Evolutionary conservation across 2,329 filamentous ascomycete genomes (phyloP).

Genomic region (Penicillium sp.): DNA sequence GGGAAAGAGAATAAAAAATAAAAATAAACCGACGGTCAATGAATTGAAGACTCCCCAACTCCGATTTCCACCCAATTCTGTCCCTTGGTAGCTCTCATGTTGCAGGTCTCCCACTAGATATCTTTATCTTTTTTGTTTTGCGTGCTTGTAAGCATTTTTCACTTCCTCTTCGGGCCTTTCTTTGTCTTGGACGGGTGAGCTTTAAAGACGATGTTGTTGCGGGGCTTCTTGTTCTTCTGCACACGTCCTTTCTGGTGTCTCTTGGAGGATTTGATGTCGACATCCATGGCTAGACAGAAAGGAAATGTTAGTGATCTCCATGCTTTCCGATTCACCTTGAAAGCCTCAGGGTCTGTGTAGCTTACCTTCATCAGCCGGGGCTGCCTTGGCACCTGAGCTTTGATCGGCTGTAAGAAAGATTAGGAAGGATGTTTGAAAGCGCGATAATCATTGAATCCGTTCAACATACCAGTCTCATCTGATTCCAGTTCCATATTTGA

Average conservation of each 20-base stretch:
- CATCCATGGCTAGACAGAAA: conserved; percentile 38
- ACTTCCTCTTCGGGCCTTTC: conserved; percentile 36
- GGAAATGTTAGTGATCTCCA: not conserved
- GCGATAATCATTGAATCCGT: not conserved
- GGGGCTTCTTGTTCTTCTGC: conserved; percentile 39
- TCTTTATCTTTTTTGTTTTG: not conserved
- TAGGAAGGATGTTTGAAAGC: not conserved
- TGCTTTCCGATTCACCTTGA: not conserved
- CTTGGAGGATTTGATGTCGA: conserved; percentile 32
- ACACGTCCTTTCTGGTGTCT: conserved; percentile 35
- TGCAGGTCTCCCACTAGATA: not conserved
- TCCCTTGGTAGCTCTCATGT: not conserved
- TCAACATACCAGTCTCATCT: conserved; percentile 27
- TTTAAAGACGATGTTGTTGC: conserved; percentile 42
- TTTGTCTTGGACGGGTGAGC: conserved; percentile 32
- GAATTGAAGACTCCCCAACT: conserved; percentile 16
- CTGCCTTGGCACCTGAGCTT: conserved; percentile 13
- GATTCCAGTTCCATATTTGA: conserved; percentile 27
- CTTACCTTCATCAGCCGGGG: conserved; percentile 26
- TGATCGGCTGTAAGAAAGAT: conserved; percentile 19
- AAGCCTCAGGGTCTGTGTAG: not conserved
- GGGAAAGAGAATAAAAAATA: not conserved
- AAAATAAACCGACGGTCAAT: not conserved
- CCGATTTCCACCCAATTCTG: conserved; percentile 2
- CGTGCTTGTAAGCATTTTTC: not conserved